phyloP scores from a whole-genome alignment of 257 asterid species.

The Scutellaria barbata region DNA sequence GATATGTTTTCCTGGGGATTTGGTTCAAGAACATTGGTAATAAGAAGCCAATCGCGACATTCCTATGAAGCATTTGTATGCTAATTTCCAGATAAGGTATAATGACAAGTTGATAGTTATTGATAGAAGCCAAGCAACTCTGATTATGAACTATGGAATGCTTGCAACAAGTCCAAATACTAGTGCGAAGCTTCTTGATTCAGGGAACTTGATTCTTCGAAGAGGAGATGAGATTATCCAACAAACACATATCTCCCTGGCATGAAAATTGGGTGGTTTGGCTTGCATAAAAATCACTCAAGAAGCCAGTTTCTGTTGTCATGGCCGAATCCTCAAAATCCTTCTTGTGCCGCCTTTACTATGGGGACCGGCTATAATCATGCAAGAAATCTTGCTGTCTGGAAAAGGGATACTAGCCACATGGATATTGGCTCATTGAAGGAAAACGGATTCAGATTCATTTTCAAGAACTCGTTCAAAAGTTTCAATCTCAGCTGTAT shows the following conservation, averaged over 20 bases:
- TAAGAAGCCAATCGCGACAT: constrained; percentile 31
- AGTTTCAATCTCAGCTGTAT: constrained; percentile 20
- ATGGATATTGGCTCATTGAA: constrained; percentile 23
- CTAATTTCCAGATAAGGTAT: constrained; percentile 4
- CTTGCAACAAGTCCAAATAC: constrained; percentile 19
- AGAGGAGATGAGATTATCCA: constrained; percentile 7
- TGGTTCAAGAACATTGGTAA: no score
- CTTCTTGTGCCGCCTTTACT: background rate
- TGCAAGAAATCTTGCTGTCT: no score
- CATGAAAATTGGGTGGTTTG: constrained; percentile 22
- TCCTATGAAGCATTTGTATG: constrained; percentile 19
- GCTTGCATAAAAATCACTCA: background rate
- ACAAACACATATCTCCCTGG: constrained; percentile 16
- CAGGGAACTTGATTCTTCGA: constrained; percentile 24
- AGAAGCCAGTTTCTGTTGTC: background rate
- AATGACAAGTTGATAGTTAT: constrained; percentile 26
- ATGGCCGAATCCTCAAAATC: no score
- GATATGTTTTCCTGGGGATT: constrained; percentile 16
- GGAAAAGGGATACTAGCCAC: constrained; percentile 19
- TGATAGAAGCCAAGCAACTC: constrained; percentile 4
- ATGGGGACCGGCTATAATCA: no score
- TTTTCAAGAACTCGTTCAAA: constrained; percentile 15
- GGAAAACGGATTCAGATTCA: no score
- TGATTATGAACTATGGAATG: constrained; percentile 13
- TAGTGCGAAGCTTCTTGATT: constrained; percentile 22